These are phyloP conservation scores for Aphanoascus verrucosus DNA, from an alignment of 2,329 filamentous ascomycete species.

Conservation along the genomic window DNA sequence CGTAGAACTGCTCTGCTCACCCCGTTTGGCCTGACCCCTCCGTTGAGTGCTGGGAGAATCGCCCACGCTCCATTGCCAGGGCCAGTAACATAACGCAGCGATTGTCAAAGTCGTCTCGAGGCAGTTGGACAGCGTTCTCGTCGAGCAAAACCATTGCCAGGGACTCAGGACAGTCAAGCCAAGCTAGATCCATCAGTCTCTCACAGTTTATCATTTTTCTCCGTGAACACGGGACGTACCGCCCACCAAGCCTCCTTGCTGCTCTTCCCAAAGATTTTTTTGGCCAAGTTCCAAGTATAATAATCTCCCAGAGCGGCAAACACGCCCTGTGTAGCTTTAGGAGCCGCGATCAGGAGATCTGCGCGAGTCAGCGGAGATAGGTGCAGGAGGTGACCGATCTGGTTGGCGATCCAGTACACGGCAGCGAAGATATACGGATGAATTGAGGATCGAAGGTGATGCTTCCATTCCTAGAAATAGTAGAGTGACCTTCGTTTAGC, in stretches of 20 bases:
- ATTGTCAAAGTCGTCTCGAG: conserved; percentile 82
- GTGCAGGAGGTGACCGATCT: conserved; percentile 45
- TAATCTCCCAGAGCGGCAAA: conserved; percentile 72
- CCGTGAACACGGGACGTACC: conserved; percentile 37
- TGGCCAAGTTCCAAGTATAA: conserved; percentile 75
- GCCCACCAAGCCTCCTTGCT: conserved; percentile 57
- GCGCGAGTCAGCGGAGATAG: conserved; percentile 49
- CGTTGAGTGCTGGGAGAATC: not conserved
- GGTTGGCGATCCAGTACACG: conserved; percentile 56
- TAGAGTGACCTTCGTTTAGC: conserved; percentile 4
- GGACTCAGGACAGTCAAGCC: conserved; percentile 63
- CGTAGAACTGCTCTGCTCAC: not conserved
- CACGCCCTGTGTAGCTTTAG: conserved; percentile 64
- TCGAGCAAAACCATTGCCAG: conserved; percentile 96
- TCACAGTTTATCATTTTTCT: conserved; percentile 10
- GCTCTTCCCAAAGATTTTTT: conserved; percentile 57
- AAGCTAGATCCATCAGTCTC: conserved; percentile 42
- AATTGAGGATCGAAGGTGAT: conserved; percentile 76
- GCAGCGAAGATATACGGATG: conserved; percentile 79
- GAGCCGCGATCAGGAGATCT: conserved; percentile 58
- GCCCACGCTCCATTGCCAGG: conserved; percentile 55
- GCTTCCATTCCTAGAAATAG: conserved; percentile 71
- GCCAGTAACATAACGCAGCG: conserved; percentile 70
- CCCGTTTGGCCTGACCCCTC: not conserved
- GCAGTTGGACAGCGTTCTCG: conserved; percentile 86